Evolutionary conservation across 257 asterid genomes (phyloP).

Genomic region (Haberlea rhodopensis): DNA sequence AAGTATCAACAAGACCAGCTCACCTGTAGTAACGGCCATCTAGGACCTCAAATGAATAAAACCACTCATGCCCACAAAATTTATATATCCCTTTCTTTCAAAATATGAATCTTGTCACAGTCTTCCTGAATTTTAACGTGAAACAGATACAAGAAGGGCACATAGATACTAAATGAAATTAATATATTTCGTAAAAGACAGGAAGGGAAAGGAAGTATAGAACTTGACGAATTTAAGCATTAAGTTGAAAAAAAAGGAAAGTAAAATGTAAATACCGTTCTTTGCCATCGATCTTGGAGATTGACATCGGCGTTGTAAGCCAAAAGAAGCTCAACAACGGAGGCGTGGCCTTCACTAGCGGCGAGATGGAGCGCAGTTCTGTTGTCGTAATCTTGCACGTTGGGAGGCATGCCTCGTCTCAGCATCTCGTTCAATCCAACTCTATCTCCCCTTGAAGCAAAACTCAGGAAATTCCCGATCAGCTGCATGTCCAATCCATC

Average conservation of each 20-base stretch:
- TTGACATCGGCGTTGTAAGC: slow-evolving; percentile 58
- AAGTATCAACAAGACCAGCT: too few species aligned
- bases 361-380: slow-evolving; percentile 69
- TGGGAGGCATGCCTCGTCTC: slow-evolving; percentile 45
- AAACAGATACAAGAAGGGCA: too few species aligned
- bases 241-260: background rate
- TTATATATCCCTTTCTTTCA: too few species aligned
- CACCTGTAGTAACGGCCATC: too few species aligned
- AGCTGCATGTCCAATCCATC: slow-evolving; percentile 43
- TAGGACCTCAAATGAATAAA: too few species aligned
- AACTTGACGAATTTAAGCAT: too few species aligned
- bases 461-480: slow-evolving; percentile 61
- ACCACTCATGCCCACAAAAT: too few species aligned
- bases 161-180: too few species aligned
- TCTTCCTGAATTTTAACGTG: too few species aligned
- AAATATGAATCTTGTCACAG: too few species aligned
- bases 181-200: too few species aligned
- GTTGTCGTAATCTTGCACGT: slow-evolving; percentile 58
- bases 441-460: slow-evolving; percentile 65
- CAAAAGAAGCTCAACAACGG: slow-evolving; percentile 60
- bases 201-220: too few species aligned
- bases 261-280: slow-evolving; percentile 33
- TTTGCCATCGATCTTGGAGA: slow-evolving; percentile 57
- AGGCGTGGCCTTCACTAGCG: slow-evolving; percentile 65
- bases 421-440: slow-evolving; percentile 60